phyloP scores from a whole-genome alignment of 164 flowering plant genomes.

The Vitis amurensis region DNA sequence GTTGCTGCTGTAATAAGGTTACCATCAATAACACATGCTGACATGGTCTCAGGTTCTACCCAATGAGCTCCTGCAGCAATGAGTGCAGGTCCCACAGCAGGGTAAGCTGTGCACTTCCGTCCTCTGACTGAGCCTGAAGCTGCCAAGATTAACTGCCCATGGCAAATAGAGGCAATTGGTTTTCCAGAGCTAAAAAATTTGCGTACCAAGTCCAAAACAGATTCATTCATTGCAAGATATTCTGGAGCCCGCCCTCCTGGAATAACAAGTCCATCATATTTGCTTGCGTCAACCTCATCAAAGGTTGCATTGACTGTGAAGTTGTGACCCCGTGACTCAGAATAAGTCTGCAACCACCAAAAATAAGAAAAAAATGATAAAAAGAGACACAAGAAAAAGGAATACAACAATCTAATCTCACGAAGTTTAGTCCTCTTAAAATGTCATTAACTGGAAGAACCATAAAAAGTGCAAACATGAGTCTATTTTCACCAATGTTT shows the following conservation, averaged over 20 bases:
- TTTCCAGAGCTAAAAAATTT: slow-evolving; percentile 56
- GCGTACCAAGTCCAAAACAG: slow-evolving; percentile 57
- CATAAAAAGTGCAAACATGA: too few relatives aligned
- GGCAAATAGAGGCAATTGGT: slow-evolving; percentile 87
- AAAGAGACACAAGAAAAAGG: background rate
- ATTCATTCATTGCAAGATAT: slow-evolving; percentile 78
- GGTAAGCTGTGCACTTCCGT: slow-evolving; percentile 73
- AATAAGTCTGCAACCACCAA: slow-evolving; percentile 59
- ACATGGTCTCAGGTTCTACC: slow-evolving; percentile 71
- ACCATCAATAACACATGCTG: slow-evolving; percentile 67
- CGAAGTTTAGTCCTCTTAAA: background rate
- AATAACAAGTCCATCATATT: slow-evolving; percentile 83
- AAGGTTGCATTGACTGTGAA: slow-evolving; percentile 92
- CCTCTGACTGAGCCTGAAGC: slow-evolving; percentile 79
- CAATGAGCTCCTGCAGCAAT: slow-evolving; percentile 83
- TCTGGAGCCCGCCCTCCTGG: slow-evolving; percentile 98
- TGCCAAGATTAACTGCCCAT: slow-evolving; percentile 90
- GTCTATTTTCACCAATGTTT: too few relatives aligned
- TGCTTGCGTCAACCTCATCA: slow-evolving; percentile 64
- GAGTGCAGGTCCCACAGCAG: slow-evolving; percentile 64
- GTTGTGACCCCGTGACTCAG: slow-evolving; percentile 87
- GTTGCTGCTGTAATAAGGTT: slow-evolving; percentile 77
- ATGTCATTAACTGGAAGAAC: background rate
- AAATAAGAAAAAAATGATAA: background rate
- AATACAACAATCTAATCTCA: background rate